Evolutionary conservation across 805 yeast genomes (phyloP).

Genomic region (Kuraishia piskuri): DNA sequence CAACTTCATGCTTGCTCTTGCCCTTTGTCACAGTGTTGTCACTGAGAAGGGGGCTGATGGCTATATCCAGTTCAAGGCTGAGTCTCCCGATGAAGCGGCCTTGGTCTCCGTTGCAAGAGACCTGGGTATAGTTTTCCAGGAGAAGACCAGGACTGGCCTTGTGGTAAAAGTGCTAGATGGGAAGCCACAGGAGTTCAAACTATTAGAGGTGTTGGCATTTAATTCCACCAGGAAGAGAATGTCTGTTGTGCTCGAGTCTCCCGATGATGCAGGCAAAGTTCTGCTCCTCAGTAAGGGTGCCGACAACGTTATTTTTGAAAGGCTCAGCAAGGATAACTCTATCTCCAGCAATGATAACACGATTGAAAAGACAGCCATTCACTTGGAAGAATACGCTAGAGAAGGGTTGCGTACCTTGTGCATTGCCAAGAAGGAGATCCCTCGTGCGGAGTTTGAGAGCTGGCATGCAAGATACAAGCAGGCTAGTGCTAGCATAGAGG

Average conservation of each 20-base stretch:
- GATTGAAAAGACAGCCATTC: constrained; percentile 47
- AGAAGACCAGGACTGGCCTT: constrained; percentile 40
- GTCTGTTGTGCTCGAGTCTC: constrained; percentile 56
- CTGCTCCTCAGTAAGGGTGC: constrained; percentile 64
- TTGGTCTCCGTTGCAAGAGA: constrained; percentile 71
- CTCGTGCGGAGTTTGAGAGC: constrained; percentile 31
- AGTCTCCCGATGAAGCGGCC: constrained; percentile 80
- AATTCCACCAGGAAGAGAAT: constrained; percentile 69
- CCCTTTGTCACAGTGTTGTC: constrained; percentile 70
- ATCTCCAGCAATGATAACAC: constrained; percentile 29
- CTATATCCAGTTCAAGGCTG: constrained; percentile 54
- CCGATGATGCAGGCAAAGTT: constrained; percentile 24
- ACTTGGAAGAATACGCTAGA: constrained; percentile 60
- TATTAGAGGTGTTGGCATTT: constrained; percentile 53
- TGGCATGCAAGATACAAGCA: constrained; percentile 51
- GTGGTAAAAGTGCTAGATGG: constrained; percentile 37
- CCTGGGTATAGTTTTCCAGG: constrained; percentile 56
- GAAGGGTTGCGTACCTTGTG: constrained; percentile 77
- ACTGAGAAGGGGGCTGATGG: constrained; percentile 41
- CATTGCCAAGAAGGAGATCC: constrained; percentile 49
- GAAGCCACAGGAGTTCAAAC: constrained; percentile 30
- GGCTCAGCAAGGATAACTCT: constrained; percentile 24
- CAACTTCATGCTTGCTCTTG: constrained; percentile 54
- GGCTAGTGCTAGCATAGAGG: constrained; percentile 48
- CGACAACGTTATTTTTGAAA: constrained; percentile 55